Evolutionary conservation across 805 yeast species (phyloP), one percentile per base, ranked within the genome.

Genomic region (Saccharomycopsis selenospora): DNA sequence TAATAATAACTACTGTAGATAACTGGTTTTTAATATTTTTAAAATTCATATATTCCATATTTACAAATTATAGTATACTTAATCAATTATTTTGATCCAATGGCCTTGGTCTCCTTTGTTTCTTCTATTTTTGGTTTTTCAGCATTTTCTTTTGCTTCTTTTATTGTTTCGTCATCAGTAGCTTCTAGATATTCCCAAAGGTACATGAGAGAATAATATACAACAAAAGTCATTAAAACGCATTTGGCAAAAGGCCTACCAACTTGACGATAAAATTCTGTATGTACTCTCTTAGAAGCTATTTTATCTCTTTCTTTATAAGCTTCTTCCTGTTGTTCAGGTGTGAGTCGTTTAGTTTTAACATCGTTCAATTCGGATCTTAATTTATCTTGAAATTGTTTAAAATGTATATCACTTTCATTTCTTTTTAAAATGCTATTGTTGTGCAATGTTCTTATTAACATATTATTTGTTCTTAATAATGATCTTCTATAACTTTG

Each of bases 171-270:
- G 13, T 50, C 53, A 51, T 45, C 65, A 56, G 53, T 59, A 48
- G 55, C 56, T 18, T 71, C 79, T 11, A 72, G 61, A 46, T 52
- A 67, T 47, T 63, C 72, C 79, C 75, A 72, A 6, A 70, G 53
- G 42, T 66, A 73, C n/a, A 59, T 59, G 55, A 77, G 52, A 0
- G 71, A 60, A 52, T 73, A 77, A 52, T 72, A 77, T 0, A 79
- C 70, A 2, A 62, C 69, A 45, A 74, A 65, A 4, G 78, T 70
- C 5, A 73, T 47, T 0, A 62, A 63, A 28, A 76, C 59, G 14
- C 75, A 69, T 51, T 73, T 76, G 3, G 68, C 48, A 42, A 72
- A 64, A 1, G 82, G 80, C 22, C 58, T 62, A 1, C 71, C 74
- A 55, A 73, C 70, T 30, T 68, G 69, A 51, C 69, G 64, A 56